Base-by-base conservation (phyloP, 2,329 filamentous ascomycete genomes). In the Penicillium sp. region DNA sequence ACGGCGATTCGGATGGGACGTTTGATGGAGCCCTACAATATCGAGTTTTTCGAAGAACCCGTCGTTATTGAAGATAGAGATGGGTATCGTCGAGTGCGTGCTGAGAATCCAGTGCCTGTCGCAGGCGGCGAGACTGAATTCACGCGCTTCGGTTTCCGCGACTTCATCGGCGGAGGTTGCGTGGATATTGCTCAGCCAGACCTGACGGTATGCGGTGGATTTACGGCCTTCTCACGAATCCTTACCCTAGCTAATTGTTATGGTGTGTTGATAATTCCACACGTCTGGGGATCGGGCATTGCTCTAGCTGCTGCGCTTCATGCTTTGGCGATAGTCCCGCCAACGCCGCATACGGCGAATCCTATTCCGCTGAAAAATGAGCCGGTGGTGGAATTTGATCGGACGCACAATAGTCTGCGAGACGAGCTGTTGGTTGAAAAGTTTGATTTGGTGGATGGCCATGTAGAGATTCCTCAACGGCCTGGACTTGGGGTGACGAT, bases 341-440 rank as follows among this genome's bases (percentile, higher is more conserved):
- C 45, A n/a, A 47, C 45, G 45, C 45, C 45, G 24, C 20, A 47
- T 11, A 47, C 45, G 12, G 45, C 45, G n/a, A 47, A 47, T 21
- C 45, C 45, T 9, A 24, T 47, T 3, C 45, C 45, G 26, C 26
- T 47, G 7, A 23, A 28, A 24, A 47, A 47, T 47, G 45, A 47
- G 12, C 45, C 45, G 5, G n/a, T 47, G 45, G 45, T 47, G 20
- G 45, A 47, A n/a, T 47, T 47, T 53, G 26, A 52, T 35, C 43
- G 30, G 21, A 47, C 33, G 33, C 33, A 38, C 11, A 38, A 38
- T 16, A 38, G 33, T 16, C 33, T 38, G 33, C 5, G 33, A 14
- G 33, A 38, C 11, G 33, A 38, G 33, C 16, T 38, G 33, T 38
- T 38, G 33, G 3, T 6, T 38, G 33, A 38, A 16, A 38, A 38